These are phyloP conservation scores for Fraxinus excelsior DNA, from an alignment of 257 asterid genomes.

Conservation along the genomic window DNA sequence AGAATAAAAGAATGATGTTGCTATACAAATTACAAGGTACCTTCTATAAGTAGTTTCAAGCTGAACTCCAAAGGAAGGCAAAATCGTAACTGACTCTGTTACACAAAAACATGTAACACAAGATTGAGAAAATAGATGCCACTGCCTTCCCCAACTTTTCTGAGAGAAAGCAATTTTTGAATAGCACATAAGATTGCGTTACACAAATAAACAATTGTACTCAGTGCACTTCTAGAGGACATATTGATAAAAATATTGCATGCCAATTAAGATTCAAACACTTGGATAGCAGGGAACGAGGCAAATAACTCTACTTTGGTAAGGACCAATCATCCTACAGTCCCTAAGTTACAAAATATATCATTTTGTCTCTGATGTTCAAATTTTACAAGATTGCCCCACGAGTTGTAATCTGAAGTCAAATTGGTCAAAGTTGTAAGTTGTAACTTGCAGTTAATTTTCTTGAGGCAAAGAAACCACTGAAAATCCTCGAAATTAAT, in stretches of 20 bases:
- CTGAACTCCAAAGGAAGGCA: slow-evolving; percentile 89
- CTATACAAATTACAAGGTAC: slow-evolving; percentile 37
- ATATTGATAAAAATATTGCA: background rate
- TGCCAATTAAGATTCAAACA: too few species aligned
- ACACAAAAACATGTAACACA: slow-evolving; percentile 24
- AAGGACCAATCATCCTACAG: background rate
- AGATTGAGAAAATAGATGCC: slow-evolving; percentile 8
- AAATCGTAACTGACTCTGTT: slow-evolving; percentile 75
- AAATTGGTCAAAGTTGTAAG: background rate
- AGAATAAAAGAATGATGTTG: background rate
- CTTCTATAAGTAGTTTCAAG: slow-evolving; percentile 83
- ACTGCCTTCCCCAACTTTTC: slow-evolving; percentile 9
- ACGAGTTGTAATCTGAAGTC: background rate
- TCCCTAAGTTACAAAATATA: background rate
- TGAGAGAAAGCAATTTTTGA: background rate
- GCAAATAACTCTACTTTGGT: background rate
- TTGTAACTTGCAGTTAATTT: background rate
- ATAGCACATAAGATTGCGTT: slow-evolving; percentile 3
- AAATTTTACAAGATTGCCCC: background rate
- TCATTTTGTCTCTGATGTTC: background rate
- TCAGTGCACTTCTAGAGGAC: background rate
- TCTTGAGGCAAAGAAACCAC: background rate
- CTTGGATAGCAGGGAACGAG: background rate
- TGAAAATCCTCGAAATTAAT: background rate
- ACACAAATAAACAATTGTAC: background rate